Base-by-base conservation (phyloP, 2,329 filamentous ascomycete species). In the Nothomitra cinnamomea region DNA sequence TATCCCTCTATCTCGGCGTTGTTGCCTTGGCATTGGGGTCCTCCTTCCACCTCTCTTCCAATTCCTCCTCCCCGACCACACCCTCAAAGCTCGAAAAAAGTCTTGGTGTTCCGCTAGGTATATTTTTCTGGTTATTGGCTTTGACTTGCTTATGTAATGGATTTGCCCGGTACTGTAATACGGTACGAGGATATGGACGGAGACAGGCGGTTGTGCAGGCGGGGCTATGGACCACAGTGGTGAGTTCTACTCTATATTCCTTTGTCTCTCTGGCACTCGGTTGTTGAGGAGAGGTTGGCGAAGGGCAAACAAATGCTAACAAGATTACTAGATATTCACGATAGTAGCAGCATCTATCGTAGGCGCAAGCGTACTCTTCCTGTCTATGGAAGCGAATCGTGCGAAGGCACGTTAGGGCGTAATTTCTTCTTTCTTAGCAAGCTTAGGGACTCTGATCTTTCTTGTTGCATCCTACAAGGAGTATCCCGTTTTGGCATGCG, bases 1-100 rank as follows among this genome's bases (percentile, higher is more conserved):
- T 96, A 1, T 82, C 85, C 32, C 79, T 95, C 60, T 95, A 95
- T 70, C 89, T 96, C 77, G 81, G 87, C 58, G 74, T 98, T 52
- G 87, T 96, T 7, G 80, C 86, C 25, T 78, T 94, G 32, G 90
- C 92, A 51, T 95, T 98, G 59, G 81, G 94, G 8, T 75, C 95
- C 51, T 94, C 87, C 13, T 98, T 98, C 66, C 90, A 98, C 63
- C 75, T 98, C 51, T 89, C 88, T 63, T 72, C 73, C 17, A 69
- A 81, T 60, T 86, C 92, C 0, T 28, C 45, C 24, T 6, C 45
- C 12, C 19, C 25, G 28, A 4, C 28, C 10, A 32, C 28, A 32
- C 28, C 28, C 28, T 78, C 80, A 0, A 63, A 70, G 0, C 66
- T 87, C 13, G 92, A 98, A 70, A 72, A 79, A 56, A 78, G 77